Conservation (phyloP, 768 basidiomycete genomes). For the Solioccasus polychromus region DNA sequence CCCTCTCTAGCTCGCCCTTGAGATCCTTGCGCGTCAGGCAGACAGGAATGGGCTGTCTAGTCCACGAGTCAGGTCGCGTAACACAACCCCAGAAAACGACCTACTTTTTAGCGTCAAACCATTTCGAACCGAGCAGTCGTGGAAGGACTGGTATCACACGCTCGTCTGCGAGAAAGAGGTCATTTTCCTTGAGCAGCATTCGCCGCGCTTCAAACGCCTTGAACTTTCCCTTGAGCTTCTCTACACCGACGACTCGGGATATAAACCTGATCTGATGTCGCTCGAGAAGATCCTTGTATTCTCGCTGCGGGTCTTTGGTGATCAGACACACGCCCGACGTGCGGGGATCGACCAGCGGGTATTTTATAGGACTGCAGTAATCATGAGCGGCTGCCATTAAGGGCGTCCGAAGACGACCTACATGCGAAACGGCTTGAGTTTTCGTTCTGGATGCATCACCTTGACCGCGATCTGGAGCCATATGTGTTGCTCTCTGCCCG, state of each 20-base stretch:
- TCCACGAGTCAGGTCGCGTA: slow-evolving; percentile 3
- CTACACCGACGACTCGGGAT: slow-evolving; percentile 83
- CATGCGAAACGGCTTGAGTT: slow-evolving; percentile 83
- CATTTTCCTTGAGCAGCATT: slow-evolving; percentile 82
- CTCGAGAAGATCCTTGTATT: slow-evolving; percentile 92
- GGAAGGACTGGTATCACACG: slow-evolving; percentile 86
- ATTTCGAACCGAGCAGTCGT: slow-evolving; percentile 80
- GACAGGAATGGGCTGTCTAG: slow-evolving; percentile 95
- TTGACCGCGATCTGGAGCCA: slow-evolving; percentile 91
- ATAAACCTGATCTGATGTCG: slow-evolving; percentile 82
- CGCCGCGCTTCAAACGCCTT: slow-evolving; percentile 81
- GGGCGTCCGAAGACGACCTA: slow-evolving; percentile 38
- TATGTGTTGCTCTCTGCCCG: slow-evolving; percentile 77
- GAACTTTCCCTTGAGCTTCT: slow-evolving; percentile 94
- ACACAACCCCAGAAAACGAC: slow-evolving; percentile 25
- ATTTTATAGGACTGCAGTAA: slow-evolving; percentile 56
- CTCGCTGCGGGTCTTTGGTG: slow-evolving; percentile 91
- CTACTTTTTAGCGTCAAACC: slow-evolving; percentile 95
- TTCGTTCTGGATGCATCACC: slow-evolving; percentile 69
- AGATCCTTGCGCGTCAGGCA: slow-evolving; percentile 83
- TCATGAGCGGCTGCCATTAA: slow-evolving; percentile 1
- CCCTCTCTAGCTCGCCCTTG: slow-evolving; percentile 88
- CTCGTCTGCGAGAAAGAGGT: slow-evolving; percentile 91
- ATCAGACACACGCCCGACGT: slow-evolving; percentile 82
- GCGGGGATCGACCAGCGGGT: slow-evolving; percentile 83